Base-by-base conservation (phyloP, 2,329 filamentous ascomycete genomes). In the Claviceps paspali region DNA sequence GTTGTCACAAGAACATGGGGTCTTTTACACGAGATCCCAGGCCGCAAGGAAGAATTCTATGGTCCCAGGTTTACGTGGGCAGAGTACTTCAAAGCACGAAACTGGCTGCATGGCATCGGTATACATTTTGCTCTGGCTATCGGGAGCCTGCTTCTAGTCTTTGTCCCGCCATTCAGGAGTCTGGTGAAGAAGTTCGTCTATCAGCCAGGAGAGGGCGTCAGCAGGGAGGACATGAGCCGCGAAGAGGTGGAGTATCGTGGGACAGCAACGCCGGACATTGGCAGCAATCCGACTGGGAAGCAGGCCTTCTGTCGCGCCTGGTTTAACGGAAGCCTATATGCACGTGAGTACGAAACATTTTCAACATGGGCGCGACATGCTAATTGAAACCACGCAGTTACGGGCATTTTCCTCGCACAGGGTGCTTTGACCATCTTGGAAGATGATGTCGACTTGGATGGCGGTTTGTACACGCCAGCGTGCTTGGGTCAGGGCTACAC, bases 381-480 rank as follows among this genome's bases (percentile, higher is more conserved):
- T 32, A 27, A 38, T 36, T 27, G 2, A 23, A 17, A 15, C 18
- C 5, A 28, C 11, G 14, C 36, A 79, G 75, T 83, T 36, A 85
- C 80, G 4, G 82, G 68, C 0, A 50, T 76, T 14, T 63, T 79
- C 21, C 50, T 82, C 11, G 67, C 69, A 2, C 67, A 84, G 47
- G 80, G 70, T 10, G 81, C 79, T 4, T 59, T 70, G 28, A 74
- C 75, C 0, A 61, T 87, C 23, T 59, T 85, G 12, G 64, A 79
- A 40, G 76, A 80, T 28, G 66, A 76, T 11, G 58, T 73, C 10
- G 55, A 65, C 26, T 58, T 83, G 10, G 64, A 64, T 2, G 81
- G 81, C 14, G 82, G 81, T 3, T 60, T 84, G 18, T 72, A 82
- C 43, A 87, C 82, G 1, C 76, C 82, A 1, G 78, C 81, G 1